A percentile compares a stretch with the other conserved stretches of the same genome.
These are phyloP conservation scores for Floccularia luteovirens DNA, from an alignment of 768 basidiomycete genomes.

Conservation along the genomic window DNA sequence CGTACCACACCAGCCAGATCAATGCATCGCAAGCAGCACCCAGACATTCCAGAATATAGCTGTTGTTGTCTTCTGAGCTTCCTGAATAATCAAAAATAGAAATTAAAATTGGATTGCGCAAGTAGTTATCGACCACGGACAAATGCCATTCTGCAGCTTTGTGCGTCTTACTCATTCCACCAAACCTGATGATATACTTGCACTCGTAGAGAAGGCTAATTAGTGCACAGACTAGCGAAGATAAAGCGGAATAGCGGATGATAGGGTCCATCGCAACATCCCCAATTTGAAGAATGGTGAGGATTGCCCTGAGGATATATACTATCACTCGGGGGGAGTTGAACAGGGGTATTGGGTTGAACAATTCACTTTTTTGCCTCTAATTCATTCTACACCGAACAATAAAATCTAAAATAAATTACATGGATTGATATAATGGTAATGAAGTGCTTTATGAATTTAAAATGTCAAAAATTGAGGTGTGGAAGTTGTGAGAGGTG, in stretches of 20 bases:
- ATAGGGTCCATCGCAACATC: slow-evolving; percentile 51
- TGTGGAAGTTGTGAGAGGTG: no score
- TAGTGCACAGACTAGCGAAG: slow-evolving; percentile 59
- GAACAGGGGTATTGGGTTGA: no score
- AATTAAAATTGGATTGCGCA: neutral
- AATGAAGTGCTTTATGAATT: no score
- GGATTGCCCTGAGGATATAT: slow-evolving; percentile 42
- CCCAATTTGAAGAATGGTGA: slow-evolving; percentile 59
- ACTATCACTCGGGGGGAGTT: neutral
- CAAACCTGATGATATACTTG: slow-evolving; percentile 52
- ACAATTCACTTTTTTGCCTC: no score
- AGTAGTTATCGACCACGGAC: slow-evolving; percentile 19
- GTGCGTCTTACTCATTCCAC: slow-evolving; percentile 57
- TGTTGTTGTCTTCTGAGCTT: slow-evolving; percentile 31
- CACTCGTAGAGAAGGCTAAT: slow-evolving; percentile 72
- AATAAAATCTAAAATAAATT: no score
- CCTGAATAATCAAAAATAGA: slow-evolving; percentile 21
- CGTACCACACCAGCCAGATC: slow-evolving; percentile 55
- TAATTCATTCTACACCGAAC: no score
- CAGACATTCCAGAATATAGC: slow-evolving; percentile 53
- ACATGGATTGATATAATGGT: no score
- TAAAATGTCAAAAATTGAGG: no score
- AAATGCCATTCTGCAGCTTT: slow-evolving; percentile 57
- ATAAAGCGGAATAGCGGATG: slow-evolving; percentile 50
- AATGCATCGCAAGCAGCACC: slow-evolving; percentile 57